Evolutionary conservation across 257 asterid genomes (phyloP), one percentile per base, ranked within the genome.

Genomic region (Solanum rostratum): DNA sequence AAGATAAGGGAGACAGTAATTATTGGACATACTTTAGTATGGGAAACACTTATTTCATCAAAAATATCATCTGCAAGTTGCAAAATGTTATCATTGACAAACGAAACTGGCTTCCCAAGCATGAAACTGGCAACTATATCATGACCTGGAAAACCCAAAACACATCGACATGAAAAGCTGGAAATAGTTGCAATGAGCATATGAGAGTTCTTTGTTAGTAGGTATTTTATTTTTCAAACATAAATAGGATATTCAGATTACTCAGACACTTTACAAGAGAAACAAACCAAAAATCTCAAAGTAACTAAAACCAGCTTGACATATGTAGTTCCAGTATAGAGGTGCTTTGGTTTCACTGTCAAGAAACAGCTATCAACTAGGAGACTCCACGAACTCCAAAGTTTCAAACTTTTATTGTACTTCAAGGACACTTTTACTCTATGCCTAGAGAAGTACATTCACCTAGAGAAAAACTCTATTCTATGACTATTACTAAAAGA

Each of bases 101-200:
- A 92, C 20, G 94, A 88, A 79, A 87, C 89, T 54, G 98, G 90
- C 86, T 90, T 93, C 52, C 86, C 87, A 86, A 95, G 89, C 92
- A 85, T 87, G 89, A 96, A 96, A 85, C 98, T 93, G 59, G 97
- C 98, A 49, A 95, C 99, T 54, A 94, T 87, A 85, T 95, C 92
- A 93, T 89, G 92, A 89, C 96, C 98, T 95, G 95, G 79, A 83
- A 85, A 90, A 85, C 27, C 43, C 45, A n/a, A 10, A 81, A 81
- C 52, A 49, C 84, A 76, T 63, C 7, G 11, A 78, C 15, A 6
- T 78, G 63, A 49, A 66, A 55, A 70, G 24, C 29, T 50, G 27
- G 9, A 78, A 33, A 82, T 46, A 83, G 13, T 62, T 60, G 33
- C 66, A 65, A 27, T 37, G 41, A 81, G 22, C n/a, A 15, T 27